Evolutionary conservation across 805 yeast genomes (phyloP).

Genomic region (Lachancea waltii): DNA sequence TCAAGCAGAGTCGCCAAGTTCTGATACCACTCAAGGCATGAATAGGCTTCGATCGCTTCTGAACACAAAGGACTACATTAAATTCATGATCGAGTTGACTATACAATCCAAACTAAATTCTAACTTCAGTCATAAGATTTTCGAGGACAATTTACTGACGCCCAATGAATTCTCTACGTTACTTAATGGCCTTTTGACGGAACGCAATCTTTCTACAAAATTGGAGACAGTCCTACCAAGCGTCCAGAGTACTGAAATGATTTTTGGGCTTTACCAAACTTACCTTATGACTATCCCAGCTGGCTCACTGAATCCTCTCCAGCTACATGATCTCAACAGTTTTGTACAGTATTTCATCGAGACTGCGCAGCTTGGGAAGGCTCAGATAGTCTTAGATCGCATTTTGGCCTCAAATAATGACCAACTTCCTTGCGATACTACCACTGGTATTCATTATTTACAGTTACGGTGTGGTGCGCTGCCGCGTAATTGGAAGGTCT

Average conservation of each 20-base stretch:
- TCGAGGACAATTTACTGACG: conserved; percentile 9
- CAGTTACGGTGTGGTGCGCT: conserved; percentile 27
- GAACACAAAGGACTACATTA: conserved; percentile 6
- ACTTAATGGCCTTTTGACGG: conserved; percentile 11
- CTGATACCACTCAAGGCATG: neutral
- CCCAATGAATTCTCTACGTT: conserved; percentile 12
- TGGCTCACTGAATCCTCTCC: conserved; percentile 10
- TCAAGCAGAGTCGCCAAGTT: neutral
- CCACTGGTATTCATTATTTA: conserved; percentile 18
- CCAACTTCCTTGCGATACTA: conserved; percentile 13
- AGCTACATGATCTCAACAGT: conserved; percentile 16
- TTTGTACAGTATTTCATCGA: conserved; percentile 15
- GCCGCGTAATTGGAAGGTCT: conserved; percentile 17
- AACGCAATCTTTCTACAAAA: conserved; percentile 4
- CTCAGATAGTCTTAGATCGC: conserved; percentile 17
- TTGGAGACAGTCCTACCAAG: conserved; percentile 13
- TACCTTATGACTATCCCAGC: conserved; percentile 9
- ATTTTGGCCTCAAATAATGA: conserved; percentile 13
- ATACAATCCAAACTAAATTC: conserved; percentile 6
- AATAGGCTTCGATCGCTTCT: conserved; percentile 2
- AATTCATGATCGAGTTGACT: conserved; percentile 11
- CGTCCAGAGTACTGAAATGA: conserved; percentile 12
- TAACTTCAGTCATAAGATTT: conserved; percentile 3
- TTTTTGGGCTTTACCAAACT: conserved; percentile 13
- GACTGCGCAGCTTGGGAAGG: conserved; percentile 19